Evolutionary conservation across 148 eudicot genomes (phyloP), one percentile per base, ranked within the genome.

Genomic region (Hydrangea macrophylla): DNA sequence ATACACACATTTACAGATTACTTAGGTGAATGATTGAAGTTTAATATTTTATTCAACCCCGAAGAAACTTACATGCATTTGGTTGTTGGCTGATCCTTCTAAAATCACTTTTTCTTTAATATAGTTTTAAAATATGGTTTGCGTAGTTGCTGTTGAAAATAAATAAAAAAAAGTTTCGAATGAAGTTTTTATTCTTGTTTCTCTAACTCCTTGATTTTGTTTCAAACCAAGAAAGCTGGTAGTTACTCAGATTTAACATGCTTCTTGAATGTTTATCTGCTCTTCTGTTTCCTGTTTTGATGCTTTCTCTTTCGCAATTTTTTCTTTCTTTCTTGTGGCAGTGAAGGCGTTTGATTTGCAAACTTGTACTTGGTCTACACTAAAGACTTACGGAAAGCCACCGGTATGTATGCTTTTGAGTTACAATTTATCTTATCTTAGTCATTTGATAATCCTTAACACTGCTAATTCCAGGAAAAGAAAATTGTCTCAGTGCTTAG

Each of bases 341-440:
- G 99, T 95, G 71, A 91, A 82, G 86, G 87, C 77, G 56, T 95
- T 91, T 74, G 97, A 95, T 89, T 77, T 84, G 65, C 86, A 86
- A 86, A 83, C 92, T 56, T 71, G 69, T 79, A 79, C 85, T 32
- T 95, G 99, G 99, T 88, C 93, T 31, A 80, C 72, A 75, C 75
- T 95, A 88, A 89, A 87, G 96, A 95, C 99, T 67, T 91, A 95
- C 61, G 99, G 97, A 72, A 89, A 89, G 79, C 85, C 99, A 55
- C 99, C 99, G 92, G 99, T 95, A 91, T 30, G 33, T 62, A n/a
- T n/a, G n/a, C n/a, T n/a, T n/a, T n/a, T n/a, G n/a, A n/a, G n/a
- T n/a, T n/a, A n/a, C n/a, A n/a, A n/a, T n/a, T n/a, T n/a, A n/a
- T n/a, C n/a, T n/a, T n/a, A n/a, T n/a, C n/a, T n/a, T n/a, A n/a